These are phyloP conservation scores for Cylindrotheca fusiformis DNA, from an alignment of 108 stramenopile species.

Conservation along the genomic window DNA sequence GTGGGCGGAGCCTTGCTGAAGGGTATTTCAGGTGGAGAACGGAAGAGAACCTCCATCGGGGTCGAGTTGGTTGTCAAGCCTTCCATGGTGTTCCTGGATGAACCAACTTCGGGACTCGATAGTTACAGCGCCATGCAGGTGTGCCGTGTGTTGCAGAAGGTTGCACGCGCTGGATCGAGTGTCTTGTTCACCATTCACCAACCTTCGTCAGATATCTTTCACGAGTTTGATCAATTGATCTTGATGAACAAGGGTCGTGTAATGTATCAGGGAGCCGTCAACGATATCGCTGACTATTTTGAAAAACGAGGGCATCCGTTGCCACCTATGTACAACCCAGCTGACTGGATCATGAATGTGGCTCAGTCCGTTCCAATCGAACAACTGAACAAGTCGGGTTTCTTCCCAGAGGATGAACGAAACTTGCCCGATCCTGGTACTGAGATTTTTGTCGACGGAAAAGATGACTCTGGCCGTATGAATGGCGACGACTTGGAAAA, in stretches of 20 bases:
- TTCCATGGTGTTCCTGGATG: conserved; percentile 54
- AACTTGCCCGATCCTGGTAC: no score
- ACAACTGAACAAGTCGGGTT: conserved; percentile 35
- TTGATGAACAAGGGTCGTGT: conserved; percentile 47
- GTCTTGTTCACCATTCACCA: conserved; percentile 80
- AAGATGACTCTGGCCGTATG: no score
- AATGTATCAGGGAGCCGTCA: conserved; percentile 44
- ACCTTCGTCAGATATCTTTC: conserved; percentile 64
- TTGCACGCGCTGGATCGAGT: conserved; percentile 62
- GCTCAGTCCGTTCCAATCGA: conserved; percentile 46
- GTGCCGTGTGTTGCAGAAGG: conserved; percentile 52
- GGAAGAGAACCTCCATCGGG: conserved; percentile 50
- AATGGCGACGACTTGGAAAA: no score
- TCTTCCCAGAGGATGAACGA: conserved; percentile 41
- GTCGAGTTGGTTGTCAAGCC: conserved; percentile 66
- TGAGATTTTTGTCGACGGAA: no score
- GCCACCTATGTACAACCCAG: conserved; percentile 72
- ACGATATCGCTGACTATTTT: conserved; percentile 46
- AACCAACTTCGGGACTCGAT: conserved; percentile 78
- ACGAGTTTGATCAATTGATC: conserved; percentile 52
- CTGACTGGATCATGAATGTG: conserved; percentile 78
- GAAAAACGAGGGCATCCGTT: conserved; percentile 49
- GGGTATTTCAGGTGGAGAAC: conserved; percentile 68
- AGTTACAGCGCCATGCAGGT: conserved; percentile 57
- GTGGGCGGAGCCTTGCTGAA: conserved; percentile 60